These are phyloP conservation scores for Dipteronia dyeriana DNA, from an alignment of 345 rosid genomes.

Conservation along the genomic window DNA sequence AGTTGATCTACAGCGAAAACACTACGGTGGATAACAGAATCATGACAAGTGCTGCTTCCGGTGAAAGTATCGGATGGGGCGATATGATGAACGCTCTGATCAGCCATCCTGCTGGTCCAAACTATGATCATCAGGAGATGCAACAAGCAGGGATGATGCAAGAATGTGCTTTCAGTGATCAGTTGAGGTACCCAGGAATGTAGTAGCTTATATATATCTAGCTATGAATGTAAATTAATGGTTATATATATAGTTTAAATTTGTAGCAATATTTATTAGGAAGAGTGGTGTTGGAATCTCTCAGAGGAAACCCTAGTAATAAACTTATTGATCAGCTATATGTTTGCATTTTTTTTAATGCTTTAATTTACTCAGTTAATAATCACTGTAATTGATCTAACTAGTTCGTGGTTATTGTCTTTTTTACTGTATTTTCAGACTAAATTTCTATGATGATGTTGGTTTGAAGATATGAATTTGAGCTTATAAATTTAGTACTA, in stretches of 20 bases:
- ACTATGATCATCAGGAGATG: constrained; percentile 23
- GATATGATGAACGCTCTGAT: constrained; percentile 30
- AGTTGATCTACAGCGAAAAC: constrained; percentile 41
- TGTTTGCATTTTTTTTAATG: constrained; percentile 15
- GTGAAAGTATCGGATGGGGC: constrained; percentile 30
- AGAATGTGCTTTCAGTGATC: constrained; percentile 23
- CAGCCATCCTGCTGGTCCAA: constrained; percentile 27
- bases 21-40: constrained; percentile 13
- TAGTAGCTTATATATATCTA: constrained; percentile 13
- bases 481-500: neutral
- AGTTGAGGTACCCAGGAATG: constrained; percentile 31
- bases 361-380: constrained; percentile 8
- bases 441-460: constrained; percentile 12
- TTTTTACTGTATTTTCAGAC: constrained; percentile 8
- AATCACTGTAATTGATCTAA: constrained; percentile 13
- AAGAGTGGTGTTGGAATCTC: constrained; percentile 20
- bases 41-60: constrained; percentile 8
- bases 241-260: constrained; percentile 10
- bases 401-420: neutral
- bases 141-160: constrained; percentile 28
- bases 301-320: constrained; percentile 33
- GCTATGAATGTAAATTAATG: neutral
- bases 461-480: constrained; percentile 13
- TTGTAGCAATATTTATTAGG: constrained; percentile 10
- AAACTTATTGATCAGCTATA: constrained; percentile 13